Percentiles rank a stretch among this genome's conserved stretches.
Evolutionary conservation across 176 grass and related monocot species (phyloP).

Genomic region (Luzula sylvatica): DNA sequence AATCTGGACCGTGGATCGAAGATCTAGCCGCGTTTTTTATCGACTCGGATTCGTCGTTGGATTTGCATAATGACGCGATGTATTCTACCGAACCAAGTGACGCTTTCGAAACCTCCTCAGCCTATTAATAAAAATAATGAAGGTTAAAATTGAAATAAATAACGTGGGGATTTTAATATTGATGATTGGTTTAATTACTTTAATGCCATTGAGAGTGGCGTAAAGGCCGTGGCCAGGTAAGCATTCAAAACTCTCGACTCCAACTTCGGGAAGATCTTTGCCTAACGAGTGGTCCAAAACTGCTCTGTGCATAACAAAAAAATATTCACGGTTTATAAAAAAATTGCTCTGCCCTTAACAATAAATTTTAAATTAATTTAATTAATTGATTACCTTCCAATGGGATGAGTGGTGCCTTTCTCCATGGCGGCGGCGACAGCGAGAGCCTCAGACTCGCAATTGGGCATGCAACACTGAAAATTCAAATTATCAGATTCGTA

Average conservation of each 20-base stretch:
- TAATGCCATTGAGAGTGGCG: conserved; percentile 75
- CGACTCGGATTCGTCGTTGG: conserved; percentile 58
- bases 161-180: conserved; percentile 5
- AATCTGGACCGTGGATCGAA: conserved; percentile 78
- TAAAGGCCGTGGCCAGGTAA: conserved; percentile 83
- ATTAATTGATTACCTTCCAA: conserved; percentile 55
- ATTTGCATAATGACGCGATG: conserved; percentile 71
- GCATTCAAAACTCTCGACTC: conserved; percentile 85
- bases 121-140: conserved; percentile 31
- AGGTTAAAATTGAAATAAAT: conserved; percentile 6
- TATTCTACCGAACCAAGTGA: conserved; percentile 95
- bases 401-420: conserved; percentile 95
- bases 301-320: conserved; percentile 61
- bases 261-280: conserved; percentile 72
- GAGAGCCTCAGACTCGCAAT: conserved; percentile 97
- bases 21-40: conserved; percentile 58
- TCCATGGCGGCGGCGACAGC: conserved; percentile 97
- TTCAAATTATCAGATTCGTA: conserved; percentile 31
- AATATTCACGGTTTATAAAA: conserved; percentile 16
- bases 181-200: conserved; percentile 55
- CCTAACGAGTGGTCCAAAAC: conserved; percentile 84
- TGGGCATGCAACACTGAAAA: conserved; percentile 70
- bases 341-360: conserved; percentile 8
- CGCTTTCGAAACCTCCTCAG: conserved; percentile 45
- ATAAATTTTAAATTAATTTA: no score